phyloP scores from a whole-genome alignment of 805 yeast species.

The Pichia exigua region DNA sequence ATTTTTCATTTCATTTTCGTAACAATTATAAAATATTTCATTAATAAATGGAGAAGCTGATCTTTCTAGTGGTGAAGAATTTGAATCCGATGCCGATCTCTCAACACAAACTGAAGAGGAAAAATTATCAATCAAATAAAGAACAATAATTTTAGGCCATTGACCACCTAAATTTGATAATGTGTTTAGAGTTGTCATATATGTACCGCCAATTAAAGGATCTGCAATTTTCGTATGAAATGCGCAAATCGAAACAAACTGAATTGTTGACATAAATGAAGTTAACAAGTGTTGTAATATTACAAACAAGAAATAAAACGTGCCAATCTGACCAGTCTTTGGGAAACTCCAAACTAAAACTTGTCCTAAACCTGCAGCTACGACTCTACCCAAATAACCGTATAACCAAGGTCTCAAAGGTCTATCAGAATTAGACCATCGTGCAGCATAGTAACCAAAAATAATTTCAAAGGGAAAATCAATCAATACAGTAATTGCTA shows the following conservation, averaged over 20 bases:
- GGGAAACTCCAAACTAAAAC: constrained; percentile 70
- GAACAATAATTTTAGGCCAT: constrained; percentile 87
- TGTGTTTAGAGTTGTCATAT: constrained; percentile 93
- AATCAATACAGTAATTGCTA: constrained; percentile 84
- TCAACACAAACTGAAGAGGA: constrained; percentile 55
- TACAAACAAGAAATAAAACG: constrained; percentile 57
- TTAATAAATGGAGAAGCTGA: constrained; percentile 14
- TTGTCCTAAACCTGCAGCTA: constrained; percentile 72
- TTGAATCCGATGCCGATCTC: constrained; percentile 5
- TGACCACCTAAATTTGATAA: constrained; percentile 92
- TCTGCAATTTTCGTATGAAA: constrained; percentile 95
- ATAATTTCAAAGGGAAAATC: constrained; percentile 95
- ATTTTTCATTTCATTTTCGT: constrained; percentile 31
- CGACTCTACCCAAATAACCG: constrained; percentile 76
- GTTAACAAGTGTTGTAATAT: constrained; percentile 78
- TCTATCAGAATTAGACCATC: constrained; percentile 77
- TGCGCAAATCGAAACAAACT: constrained; percentile 89
- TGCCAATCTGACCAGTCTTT: constrained; percentile 35
- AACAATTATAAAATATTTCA: constrained; percentile 25
- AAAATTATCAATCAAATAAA: constrained; percentile 71
- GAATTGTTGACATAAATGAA: constrained; percentile 90
- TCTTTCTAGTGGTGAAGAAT: constrained; percentile 8
- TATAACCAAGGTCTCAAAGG: constrained; percentile 85
- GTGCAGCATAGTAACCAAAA: constrained; percentile 92
- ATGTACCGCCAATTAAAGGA: constrained; percentile 93